These are phyloP conservation scores for Alloascoidea hylecoeti DNA, from an alignment of 805 yeast genomes.

Conservation along the genomic window DNA sequence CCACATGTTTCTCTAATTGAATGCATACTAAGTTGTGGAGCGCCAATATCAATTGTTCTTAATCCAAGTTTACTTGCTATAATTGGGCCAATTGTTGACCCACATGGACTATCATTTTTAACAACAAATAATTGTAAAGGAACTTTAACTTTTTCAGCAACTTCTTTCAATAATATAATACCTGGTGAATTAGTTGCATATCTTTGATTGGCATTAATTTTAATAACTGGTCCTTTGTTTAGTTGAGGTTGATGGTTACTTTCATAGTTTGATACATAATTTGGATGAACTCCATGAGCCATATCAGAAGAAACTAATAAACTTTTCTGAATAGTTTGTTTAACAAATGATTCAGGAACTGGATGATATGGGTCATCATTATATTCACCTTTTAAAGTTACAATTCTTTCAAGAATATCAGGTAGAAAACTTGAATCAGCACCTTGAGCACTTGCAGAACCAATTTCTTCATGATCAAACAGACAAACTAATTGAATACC, in stretches of 20 bases:
- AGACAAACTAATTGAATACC: constrained; percentile 66
- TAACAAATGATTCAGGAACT: constrained; percentile 20
- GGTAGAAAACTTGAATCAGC: constrained; percentile 89
- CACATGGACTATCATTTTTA: constrained; percentile 87
- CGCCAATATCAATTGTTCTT: constrained; percentile 80
- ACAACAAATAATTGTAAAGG: constrained; percentile 91
- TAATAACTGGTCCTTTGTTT: constrained; percentile 86
- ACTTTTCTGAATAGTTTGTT: constrained; percentile 57
- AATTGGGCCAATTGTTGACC: constrained; percentile 94
- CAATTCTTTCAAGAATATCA: constrained; percentile 56
- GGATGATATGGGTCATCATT: not conserved
- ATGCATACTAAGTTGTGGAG: constrained; percentile 89
- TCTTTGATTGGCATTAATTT: constrained; percentile 88
- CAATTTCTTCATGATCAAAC: constrained; percentile 95
- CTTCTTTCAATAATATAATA: constrained; percentile 55
- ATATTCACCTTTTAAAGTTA: constrained; percentile 22
- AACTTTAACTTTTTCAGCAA: constrained; percentile 54
- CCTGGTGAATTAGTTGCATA: constrained; percentile 93
- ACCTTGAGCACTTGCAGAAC: constrained; percentile 90
- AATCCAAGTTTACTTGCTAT: constrained; percentile 78
- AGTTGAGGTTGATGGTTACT: constrained; percentile 63
- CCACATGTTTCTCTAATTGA: constrained; percentile 90
- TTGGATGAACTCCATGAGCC: constrained; percentile 97
- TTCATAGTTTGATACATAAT: constrained; percentile 69
- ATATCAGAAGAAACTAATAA: constrained; percentile 87